Evolutionary conservation across 2,329 filamentous ascomycete species (phyloP), one percentile per base, ranked within the genome.

Genomic region (Aspergillus terreus): DNA sequence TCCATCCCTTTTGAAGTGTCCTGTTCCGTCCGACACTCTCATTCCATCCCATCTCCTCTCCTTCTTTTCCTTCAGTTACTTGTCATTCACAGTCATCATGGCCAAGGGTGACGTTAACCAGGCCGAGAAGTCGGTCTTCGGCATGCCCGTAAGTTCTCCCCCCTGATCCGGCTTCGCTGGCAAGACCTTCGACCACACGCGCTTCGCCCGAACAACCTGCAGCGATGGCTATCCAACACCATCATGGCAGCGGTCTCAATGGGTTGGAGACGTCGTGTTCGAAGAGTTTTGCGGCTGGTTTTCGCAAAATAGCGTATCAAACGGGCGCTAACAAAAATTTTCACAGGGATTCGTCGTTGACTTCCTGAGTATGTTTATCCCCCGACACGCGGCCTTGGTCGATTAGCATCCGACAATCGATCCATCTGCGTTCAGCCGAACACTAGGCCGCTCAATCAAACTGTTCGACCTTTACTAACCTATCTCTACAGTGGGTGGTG

Each of bases 281-380:
- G 17, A 44, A 52, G 41, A 14, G 54, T 55, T 49, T 27, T 32
- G 33, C 40, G 40, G 44, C 36, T 52, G 40, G 21, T 43, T 23
- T 9, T 21, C 30, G 11, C 27, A 52, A 12, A 12, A 41, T 30
- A 3, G 21, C 15, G 6, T 17, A 6, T 10, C 30, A 42, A 56
- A 51, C 44, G 15, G 23, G 48, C 21, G 61, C 71, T 73, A 59
- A 72, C 60, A 58, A 58, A 58, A 57, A 63, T 63, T 60, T 60
- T 58, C 57, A 56, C 57, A 95, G 87, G 89, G 90, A 77, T 97
- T 97, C 84, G 73, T 96, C 75, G 90, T 95, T 74, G 92, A 97
- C 83, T 97, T 97, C 86, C 76, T 97, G 85, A 97, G 91, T 95
- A 95, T 73, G 92, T 94, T 12, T 43, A 58, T 40, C 46, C 56